Evolutionary conservation across 306 rosid species (phyloP).

Genomic region (Prunus salicina): DNA sequence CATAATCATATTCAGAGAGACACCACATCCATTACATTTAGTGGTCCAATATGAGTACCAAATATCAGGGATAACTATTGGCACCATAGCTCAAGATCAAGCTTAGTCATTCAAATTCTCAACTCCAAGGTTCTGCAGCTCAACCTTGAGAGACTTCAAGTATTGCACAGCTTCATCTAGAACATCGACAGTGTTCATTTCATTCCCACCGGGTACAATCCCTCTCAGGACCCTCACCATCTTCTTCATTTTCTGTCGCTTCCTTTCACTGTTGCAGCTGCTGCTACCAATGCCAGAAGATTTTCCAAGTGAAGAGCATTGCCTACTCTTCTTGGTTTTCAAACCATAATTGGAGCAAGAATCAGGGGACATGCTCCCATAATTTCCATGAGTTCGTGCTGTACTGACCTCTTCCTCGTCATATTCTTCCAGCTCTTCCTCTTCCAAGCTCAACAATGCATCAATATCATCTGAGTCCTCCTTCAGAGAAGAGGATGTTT

Average conservation of each 20-base stretch:
- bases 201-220: slow-evolving; percentile 77
- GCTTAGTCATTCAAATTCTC: slow-evolving; percentile 34
- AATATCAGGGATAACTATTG: slow-evolving; percentile 4
- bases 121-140: slow-evolving; percentile 69
- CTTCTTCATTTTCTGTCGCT: slow-evolving; percentile 67
- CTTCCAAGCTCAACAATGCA: slow-evolving; percentile 87
- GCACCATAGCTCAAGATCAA: slow-evolving; percentile 10
- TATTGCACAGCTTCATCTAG: slow-evolving; percentile 88
- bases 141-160: slow-evolving; percentile 89
- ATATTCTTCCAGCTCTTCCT: slow-evolving; percentile 55
- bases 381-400: slow-evolving; percentile 63
- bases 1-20: neutral
- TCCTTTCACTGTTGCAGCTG: slow-evolving; percentile 44
- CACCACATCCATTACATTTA: neutral
- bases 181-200: slow-evolving; percentile 65
- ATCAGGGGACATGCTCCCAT: slow-evolving; percentile 51
- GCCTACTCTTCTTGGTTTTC: slow-evolving; percentile 51
- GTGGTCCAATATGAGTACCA: neutral
- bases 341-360: slow-evolving; percentile 64
- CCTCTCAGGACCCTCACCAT: slow-evolving; percentile 74
- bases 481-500: slow-evolving; percentile 52
- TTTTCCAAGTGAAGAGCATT: slow-evolving; percentile 34
- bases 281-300: slow-evolving; percentile 37
- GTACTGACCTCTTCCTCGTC: slow-evolving; percentile 92
- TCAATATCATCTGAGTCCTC: slow-evolving; percentile 82